Conservation (phyloP, 2,329 filamentous ascomycete species). For the Apiospora phragmitis region DNA sequence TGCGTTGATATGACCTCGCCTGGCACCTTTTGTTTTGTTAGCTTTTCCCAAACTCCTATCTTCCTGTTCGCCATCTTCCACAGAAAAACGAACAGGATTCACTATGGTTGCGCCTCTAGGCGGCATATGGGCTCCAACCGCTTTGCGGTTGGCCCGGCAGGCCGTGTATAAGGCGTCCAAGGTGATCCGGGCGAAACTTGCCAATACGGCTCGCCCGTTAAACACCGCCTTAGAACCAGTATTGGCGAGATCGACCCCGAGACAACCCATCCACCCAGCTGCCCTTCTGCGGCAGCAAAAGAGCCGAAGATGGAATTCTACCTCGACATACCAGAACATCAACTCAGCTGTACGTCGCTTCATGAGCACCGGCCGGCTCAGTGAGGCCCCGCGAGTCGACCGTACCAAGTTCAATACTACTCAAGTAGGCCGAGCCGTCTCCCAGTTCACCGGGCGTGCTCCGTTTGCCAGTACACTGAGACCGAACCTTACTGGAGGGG, state of each 20-base stretch:
- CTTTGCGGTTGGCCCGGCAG: constrained; percentile 55
- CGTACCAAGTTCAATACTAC: constrained; percentile 51
- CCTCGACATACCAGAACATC: constrained; percentile 40
- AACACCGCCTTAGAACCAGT: constrained; percentile 49
- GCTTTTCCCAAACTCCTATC: neutral
- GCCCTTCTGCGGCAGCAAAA: constrained; percentile 53
- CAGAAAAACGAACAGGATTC: constrained; percentile 25
- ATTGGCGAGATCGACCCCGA: constrained; percentile 41
- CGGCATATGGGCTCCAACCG: constrained; percentile 58
- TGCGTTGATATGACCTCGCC: neutral
- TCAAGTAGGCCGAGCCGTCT: constrained; percentile 50
- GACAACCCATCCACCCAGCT: constrained; percentile 54
- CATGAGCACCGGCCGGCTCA: constrained; percentile 42
- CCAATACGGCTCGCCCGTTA: constrained; percentile 43
- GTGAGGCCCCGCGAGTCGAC: constrained; percentile 40
- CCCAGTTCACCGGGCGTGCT: constrained; percentile 69
- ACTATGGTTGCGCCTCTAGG: constrained; percentile 54
- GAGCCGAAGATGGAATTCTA: constrained; percentile 52
- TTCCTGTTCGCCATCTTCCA: neutral
- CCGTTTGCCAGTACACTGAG: constrained; percentile 88
- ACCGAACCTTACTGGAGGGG: constrained; percentile 88
- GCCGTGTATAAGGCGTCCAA: constrained; percentile 53
- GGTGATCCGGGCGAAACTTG: constrained; percentile 51
- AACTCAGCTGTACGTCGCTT: constrained; percentile 51
- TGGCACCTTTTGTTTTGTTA: neutral